phyloP scores from a whole-genome alignment of 148 eudicot species.

The Pouteria glomerata region DNA sequence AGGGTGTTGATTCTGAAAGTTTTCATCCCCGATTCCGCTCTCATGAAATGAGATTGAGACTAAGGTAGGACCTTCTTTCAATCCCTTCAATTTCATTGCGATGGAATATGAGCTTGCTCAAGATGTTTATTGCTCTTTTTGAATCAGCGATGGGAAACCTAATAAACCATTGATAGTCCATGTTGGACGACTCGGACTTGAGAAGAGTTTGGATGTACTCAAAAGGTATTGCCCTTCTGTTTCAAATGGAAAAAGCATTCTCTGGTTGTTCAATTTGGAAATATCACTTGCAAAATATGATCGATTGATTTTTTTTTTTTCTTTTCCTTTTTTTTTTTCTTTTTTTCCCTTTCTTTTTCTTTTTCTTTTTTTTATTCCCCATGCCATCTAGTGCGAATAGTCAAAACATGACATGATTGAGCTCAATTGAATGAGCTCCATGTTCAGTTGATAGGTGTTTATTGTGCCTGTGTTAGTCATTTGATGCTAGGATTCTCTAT shows the following conservation, averaged over 20 bases:
- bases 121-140: constrained; percentile 9
- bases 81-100: background rate
- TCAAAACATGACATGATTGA: background rate
- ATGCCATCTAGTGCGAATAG: background rate
- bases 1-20: constrained; percentile 97
- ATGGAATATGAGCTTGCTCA: constrained; percentile 3
- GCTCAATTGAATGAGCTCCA: constrained; percentile 1
- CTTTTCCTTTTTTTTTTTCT: too few species aligned
- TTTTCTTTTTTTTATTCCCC: background rate
- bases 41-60: constrained; percentile 74
- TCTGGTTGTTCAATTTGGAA: background rate
- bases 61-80: constrained; percentile 41
- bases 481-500: background rate
- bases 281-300: background rate
- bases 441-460: background rate
- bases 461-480: background rate
- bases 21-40: constrained; percentile 79
- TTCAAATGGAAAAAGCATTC: constrained; percentile 1
- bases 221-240: constrained; percentile 32
- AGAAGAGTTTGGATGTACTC: constrained; percentile 58
- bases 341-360: background rate
- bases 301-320: too few species aligned
- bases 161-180: constrained; percentile 51
- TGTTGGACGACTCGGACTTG: constrained; percentile 57
- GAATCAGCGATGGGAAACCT: constrained; percentile 61